Evolutionary conservation across 73 alveolate species (phyloP).

Genomic region (Tetrahymena elliotti): DNA sequence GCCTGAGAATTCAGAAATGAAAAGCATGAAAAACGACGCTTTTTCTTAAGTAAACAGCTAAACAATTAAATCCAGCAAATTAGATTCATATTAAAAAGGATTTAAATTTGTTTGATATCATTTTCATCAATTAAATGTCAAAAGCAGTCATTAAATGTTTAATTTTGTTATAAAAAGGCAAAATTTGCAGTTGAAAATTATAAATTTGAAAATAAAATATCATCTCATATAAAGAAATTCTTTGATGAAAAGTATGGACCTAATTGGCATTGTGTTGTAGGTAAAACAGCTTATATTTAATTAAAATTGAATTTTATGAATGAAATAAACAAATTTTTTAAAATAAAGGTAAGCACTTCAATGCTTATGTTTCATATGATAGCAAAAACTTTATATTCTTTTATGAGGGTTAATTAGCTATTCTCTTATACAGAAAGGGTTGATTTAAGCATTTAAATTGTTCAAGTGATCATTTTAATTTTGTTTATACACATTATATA

Average conservation of each 20-base stretch:
- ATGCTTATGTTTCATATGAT: constrained; percentile 84
- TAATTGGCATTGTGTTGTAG: constrained; percentile 60
- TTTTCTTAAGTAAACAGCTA: not conserved
- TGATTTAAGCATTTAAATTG: not conserved
- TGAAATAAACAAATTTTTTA: not conserved
- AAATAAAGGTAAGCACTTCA: constrained; percentile 82
- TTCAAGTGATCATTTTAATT: not conserved
- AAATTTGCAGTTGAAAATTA: constrained; percentile 67
- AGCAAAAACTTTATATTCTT: constrained; percentile 93
- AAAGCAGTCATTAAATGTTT: not conserved
- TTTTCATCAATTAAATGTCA: not conserved
- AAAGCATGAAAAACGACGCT: constrained; percentile 35
- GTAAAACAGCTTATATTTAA: not conserved
- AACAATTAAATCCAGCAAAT: not conserved
- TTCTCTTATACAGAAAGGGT: constrained; percentile 76
- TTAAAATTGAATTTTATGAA: not conserved
- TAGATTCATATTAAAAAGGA: not conserved
- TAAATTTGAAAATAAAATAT: constrained; percentile 79
- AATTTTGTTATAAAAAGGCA: constrained; percentile 3
- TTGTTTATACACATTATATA: not conserved
- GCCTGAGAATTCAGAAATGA: constrained; percentile 47
- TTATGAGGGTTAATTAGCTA: constrained; percentile 95
- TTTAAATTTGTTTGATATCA: not conserved
- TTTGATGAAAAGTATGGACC: constrained; percentile 96
- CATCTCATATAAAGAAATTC: constrained; percentile 80